Percentiles rank a stretch among this genome's conserved stretches.
Evolutionary conservation across 2,329 filamentous ascomycete species (phyloP).

Genomic region (Phyllosticta citriasiana): DNA sequence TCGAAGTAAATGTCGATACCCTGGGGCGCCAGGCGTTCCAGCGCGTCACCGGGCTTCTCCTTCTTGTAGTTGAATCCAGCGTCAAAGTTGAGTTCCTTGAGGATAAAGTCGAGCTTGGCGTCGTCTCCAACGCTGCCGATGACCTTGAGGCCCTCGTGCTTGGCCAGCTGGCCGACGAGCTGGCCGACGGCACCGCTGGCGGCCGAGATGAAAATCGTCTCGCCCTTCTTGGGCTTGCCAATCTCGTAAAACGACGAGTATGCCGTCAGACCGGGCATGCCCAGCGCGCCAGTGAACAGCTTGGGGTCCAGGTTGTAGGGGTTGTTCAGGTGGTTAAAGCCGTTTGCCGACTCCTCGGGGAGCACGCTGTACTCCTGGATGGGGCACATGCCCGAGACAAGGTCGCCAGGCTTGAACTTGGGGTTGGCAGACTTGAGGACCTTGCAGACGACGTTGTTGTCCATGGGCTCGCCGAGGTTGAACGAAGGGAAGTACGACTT

Average conservation of each 20-base stretch:
- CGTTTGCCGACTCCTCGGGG: constrained; percentile 33
- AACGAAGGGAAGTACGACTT: constrained; percentile 62
- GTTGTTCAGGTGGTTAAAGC: constrained; percentile 54
- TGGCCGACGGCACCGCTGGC: constrained; percentile 76
- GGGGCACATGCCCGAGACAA: constrained; percentile 48
- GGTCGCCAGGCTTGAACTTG: constrained; percentile 57
- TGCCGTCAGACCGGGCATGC: constrained; percentile 69
- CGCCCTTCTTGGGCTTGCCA: constrained; percentile 62
- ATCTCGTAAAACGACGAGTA: constrained; percentile 68
- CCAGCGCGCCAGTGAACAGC: constrained; percentile 64
- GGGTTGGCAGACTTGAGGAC: constrained; percentile 59
- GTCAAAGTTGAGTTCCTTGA: constrained; percentile 60
- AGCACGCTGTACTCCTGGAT: constrained; percentile 61
- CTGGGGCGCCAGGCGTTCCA: constrained; percentile 60
- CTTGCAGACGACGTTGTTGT: constrained; percentile 53
- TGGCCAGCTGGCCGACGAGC: constrained; percentile 73
- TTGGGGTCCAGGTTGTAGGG: constrained; percentile 55
- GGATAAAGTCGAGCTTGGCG: constrained; percentile 68
- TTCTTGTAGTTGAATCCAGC: constrained; percentile 83
- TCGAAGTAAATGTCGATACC: constrained; percentile 80
- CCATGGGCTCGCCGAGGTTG: constrained; percentile 51
- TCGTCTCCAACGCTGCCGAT: constrained; percentile 73
- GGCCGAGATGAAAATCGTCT: constrained; percentile 74
- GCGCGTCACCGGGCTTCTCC: constrained; percentile 57
- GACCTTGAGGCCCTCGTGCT: constrained; percentile 68